phyloP scores from a whole-genome alignment of 352 stramenopile species.

The Globisporangium parvum region DNA sequence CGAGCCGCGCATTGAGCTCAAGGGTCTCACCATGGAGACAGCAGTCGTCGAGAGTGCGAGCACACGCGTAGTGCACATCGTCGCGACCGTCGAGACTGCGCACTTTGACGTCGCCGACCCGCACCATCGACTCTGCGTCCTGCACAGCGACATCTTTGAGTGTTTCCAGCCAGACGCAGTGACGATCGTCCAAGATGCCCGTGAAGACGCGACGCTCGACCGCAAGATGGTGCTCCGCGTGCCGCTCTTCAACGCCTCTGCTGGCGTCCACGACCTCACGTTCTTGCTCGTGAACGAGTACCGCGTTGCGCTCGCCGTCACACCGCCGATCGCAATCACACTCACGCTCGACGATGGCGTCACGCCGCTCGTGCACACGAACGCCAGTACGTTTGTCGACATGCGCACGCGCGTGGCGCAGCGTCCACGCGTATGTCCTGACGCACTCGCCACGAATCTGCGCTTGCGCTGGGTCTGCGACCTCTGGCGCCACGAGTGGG shows the following conservation, averaged over 20 bases:
- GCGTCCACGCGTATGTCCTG: conserved; percentile 17
- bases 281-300: conserved; percentile 40
- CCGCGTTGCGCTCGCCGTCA: conserved; percentile 32
- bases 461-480: conserved; percentile 42
- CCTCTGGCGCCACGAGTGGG: conserved; percentile 63
- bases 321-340: conserved; percentile 15
- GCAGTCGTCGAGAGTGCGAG: background rate
- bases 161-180: conserved; percentile 28
- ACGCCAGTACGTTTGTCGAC: conserved; percentile 18
- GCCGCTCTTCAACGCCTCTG: conserved; percentile 24
- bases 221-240: conserved; percentile 23
- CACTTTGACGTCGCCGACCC: conserved; percentile 37
- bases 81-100: conserved; percentile 27
- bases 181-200: conserved; percentile 15
- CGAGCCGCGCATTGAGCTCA: conserved; percentile 23
- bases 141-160: conserved; percentile 37
- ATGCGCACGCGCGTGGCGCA: conserved; percentile 18
- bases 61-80: conserved; percentile 10
- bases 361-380: background rate
- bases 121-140: conserved; percentile 31
- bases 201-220: conserved; percentile 11
- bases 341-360: conserved; percentile 1
- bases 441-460: conserved; percentile 1
- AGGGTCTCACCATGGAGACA: conserved; percentile 13
- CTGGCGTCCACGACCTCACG: conserved; percentile 23